Base-by-base conservation (phyloP, 1,284 basidiomycete species). In the Ustilago tritici region DNA sequence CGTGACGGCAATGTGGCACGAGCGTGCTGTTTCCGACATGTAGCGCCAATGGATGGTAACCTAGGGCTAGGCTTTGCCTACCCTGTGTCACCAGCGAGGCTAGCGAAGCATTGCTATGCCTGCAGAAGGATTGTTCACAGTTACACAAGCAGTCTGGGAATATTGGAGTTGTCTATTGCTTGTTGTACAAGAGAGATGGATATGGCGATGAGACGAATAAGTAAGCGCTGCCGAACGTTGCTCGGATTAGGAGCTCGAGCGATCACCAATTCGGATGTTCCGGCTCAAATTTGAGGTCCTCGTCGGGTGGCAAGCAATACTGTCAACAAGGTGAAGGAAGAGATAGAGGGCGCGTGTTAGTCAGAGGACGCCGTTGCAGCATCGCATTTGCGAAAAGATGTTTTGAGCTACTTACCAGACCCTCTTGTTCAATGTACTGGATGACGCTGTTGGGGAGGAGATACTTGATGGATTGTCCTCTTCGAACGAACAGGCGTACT, bases 391-490 rank as follows among this genome's bases (percentile, higher is more conserved):
- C 15, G 15, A 49, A 10, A 19, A 19, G 19, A n/a, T 52, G 11
- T 23, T 36, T 10, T 28, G 23, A 28, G 23, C 23, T 36, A 70
- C 67, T 63, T 46, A 70, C 67, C 58, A 89, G 82, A n/a, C 91
- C 89, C 80, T 95, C 88, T 81, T 92, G 88, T 82, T 96, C 92
- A 87, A 99, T 99, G 86, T 99, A 99, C 81, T 95, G 92, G 69
- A 97, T 95, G 64, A 98, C 96, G 56, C 92, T 91, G 71, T 93
- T 91, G 4, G 96, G 95, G 55, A 98, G 89, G 38, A 99, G 90
- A 87, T 98, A 99, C 87, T 89, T 92, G 83, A 99, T 95, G 73
- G 93, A 95, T 83, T 98, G 92, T 3, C 95, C 95, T 75, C 96
- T 90, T 72, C 94, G 89, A 41, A 99, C 90, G 88, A 98, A 98